Evolutionary conservation across 495 filamentous ascomycete species (phyloP), one percentile per base, ranked within the genome.

Genomic region (Penicillium mononematosum): DNA sequence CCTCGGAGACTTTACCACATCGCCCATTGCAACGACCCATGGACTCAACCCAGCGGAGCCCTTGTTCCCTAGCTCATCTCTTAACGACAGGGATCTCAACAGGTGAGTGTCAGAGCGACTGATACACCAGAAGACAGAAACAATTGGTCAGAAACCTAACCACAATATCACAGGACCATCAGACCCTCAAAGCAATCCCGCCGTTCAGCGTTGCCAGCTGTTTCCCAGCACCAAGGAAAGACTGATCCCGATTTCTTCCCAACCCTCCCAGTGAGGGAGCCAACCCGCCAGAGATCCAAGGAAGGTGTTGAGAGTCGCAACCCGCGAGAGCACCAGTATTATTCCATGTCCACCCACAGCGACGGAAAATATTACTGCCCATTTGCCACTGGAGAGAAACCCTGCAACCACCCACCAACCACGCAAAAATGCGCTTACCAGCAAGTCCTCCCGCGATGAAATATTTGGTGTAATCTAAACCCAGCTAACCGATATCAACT

Each of bases 361-460:
- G 89, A 95, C 75, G 89, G 88, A 68, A 81, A 93, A 47, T 97
- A 91, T 73, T 88, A 95, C 76, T 97, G 92, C 83, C 92, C 92
- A 22, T 91, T 84, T 76, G 86, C 88, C 72, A 66, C 60, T 53
- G 83, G 83, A 70, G 80, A 89, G 58, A 74, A 85, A 42, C 83
- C 80, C 57, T 95, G 91, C 82, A 86, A 81, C 69, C 90, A 95
- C 80, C 86, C 87, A 64, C 85, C 90, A 20, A 91, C 90, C 61
- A 91, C 91, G 72, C 87, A 96, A 59, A 96, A 96, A 81, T 97
- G 92, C 85, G 92, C 94, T 74, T 97, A 96, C 72, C 90, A 96
- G 92, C 92, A 87, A 83, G 88, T 69, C 57, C 34, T 36, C 47
- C 56, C 55, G n/a, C 44, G 58, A 43, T 31, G 11, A 27, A 49